These are phyloP conservation scores for Colletotrichum simmondsii DNA, from an alignment of 2,329 filamentous ascomycete species.

Conservation along the genomic window DNA sequence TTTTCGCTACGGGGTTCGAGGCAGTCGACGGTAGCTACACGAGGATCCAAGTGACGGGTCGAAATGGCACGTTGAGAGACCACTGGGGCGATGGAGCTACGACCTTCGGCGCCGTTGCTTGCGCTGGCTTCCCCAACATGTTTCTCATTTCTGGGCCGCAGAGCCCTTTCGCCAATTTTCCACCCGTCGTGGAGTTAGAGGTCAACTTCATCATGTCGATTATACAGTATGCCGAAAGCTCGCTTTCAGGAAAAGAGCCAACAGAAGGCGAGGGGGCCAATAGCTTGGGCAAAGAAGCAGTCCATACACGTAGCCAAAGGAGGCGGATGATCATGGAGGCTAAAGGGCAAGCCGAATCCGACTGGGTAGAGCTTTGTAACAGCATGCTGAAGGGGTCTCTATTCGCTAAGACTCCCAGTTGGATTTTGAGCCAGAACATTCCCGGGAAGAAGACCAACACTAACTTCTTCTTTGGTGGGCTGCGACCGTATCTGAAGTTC, in stretches of 20 bases:
- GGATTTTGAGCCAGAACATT: neutral
- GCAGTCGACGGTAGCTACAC: neutral
- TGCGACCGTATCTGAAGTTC: neutral
- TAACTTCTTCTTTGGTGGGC: neutral
- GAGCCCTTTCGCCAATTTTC: neutral
- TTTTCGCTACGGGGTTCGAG: neutral
- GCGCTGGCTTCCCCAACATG: neutral
- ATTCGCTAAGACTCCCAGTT: neutral
- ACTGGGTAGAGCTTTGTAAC: neutral
- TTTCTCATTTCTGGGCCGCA: neutral
- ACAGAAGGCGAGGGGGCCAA: rapidly evolving
- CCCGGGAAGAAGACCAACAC: neutral
- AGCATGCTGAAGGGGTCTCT: neutral
- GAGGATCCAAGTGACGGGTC: neutral
- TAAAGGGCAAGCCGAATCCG: neutral
- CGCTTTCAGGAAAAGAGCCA: rapidly evolving
- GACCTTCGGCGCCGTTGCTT: neutral
- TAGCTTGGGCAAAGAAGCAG: neutral
- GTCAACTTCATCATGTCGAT: neutral
- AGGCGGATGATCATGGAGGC: neutral
- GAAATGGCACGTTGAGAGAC: neutral
- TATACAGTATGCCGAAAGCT: neutral
- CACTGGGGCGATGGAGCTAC: neutral
- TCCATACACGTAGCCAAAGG: neutral
- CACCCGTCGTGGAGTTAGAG: neutral